phyloP scores from a whole-genome alignment of 306 rosid genomes.

The Lotus japonicus region DNA sequence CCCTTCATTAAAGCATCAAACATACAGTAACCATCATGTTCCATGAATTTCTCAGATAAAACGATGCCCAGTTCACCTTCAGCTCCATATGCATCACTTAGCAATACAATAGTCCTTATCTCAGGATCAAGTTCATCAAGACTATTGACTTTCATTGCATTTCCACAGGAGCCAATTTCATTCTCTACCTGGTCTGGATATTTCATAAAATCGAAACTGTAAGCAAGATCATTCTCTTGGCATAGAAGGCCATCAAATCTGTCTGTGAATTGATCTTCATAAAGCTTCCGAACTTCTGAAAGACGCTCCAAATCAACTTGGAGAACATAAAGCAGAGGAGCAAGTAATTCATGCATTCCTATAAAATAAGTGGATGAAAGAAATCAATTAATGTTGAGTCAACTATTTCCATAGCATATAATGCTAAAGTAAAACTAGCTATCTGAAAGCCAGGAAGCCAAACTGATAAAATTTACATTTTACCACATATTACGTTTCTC shows the following conservation, averaged over 20 bases:
- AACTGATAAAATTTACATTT: slow-evolving; percentile 5
- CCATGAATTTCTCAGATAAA: slow-evolving; percentile 87
- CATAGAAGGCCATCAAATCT: slow-evolving; percentile 72
- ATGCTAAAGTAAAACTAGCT: slow-evolving; percentile 1
- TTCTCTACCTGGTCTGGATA: slow-evolving; percentile 52
- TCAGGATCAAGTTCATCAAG: slow-evolving; percentile 78
- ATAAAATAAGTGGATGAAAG: slow-evolving; percentile 8
- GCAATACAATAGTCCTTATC: slow-evolving; percentile 64
- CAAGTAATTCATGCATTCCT: slow-evolving; percentile 99
- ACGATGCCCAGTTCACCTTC: slow-evolving; percentile 97
- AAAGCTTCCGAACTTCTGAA: slow-evolving; percentile 68
- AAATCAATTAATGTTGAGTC: neutral
- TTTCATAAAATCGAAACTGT: slow-evolving; percentile 72
- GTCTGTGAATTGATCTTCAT: slow-evolving; percentile 84
- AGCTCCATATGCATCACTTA: slow-evolving; percentile 93
- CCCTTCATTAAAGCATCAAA: slow-evolving; percentile 91
- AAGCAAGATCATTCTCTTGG: slow-evolving; percentile 60
- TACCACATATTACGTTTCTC: neutral
- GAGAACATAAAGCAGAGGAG: slow-evolving; percentile 88
- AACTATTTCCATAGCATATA: slow-evolving; percentile 16
- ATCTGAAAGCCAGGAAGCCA: slow-evolving; percentile 6
- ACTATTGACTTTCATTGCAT: slow-evolving; percentile 40
- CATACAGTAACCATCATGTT: slow-evolving; percentile 90
- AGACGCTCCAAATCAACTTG: slow-evolving; percentile 81
- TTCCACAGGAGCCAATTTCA: slow-evolving; percentile 42